Percentiles rank a stretch among this genome's conserved stretches.
Conservation (phyloP, 1,139 yeast genomes). For the Blastobotrys indianensis region DNA sequence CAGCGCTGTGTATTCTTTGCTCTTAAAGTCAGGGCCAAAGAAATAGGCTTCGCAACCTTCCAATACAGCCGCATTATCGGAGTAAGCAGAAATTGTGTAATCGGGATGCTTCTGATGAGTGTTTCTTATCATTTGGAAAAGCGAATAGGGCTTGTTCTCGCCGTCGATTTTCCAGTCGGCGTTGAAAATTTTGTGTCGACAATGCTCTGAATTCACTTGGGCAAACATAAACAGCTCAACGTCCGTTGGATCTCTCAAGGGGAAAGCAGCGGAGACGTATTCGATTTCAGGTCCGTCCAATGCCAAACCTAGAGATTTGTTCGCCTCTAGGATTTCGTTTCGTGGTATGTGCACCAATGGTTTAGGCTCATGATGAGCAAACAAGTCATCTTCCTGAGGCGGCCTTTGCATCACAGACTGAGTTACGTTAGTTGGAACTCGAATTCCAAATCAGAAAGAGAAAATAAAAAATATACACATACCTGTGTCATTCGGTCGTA, state of each 20-base stretch:
- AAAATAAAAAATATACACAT: constrained; percentile 22
- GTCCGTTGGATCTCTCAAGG: constrained; percentile 93
- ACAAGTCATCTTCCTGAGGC: constrained; percentile 65
- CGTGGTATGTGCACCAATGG: constrained; percentile 68
- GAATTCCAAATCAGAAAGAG: not conserved
- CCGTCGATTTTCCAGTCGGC: constrained; percentile 98
- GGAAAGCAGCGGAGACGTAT: constrained; percentile 72
- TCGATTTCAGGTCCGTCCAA: constrained; percentile 89
- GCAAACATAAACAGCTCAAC: constrained; percentile 99
- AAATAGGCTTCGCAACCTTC: constrained; percentile 71
- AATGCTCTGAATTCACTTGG: constrained; percentile 98
- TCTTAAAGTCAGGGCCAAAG: constrained; percentile 66
- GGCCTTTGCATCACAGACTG: constrained; percentile 40
- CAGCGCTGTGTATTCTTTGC: constrained; percentile 67
- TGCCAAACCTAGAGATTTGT: constrained; percentile 83
- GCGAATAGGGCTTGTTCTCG: constrained; percentile 59
- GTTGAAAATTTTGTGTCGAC: constrained; percentile 97
- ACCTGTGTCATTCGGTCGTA: constrained; percentile 95
- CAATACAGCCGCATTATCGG: constrained; percentile 97
- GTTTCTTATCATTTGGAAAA: constrained; percentile 94
- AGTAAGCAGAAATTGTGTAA: constrained; percentile 86
- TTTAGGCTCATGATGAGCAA: constrained; percentile 73
- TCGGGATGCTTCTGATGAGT: constrained; percentile 80
- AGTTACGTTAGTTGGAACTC: constrained; percentile 19
- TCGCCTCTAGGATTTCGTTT: constrained; percentile 65